Evolutionary conservation across 2,329 filamentous ascomycete genomes (phyloP).

Genomic region (Clonostachys solani): DNA sequence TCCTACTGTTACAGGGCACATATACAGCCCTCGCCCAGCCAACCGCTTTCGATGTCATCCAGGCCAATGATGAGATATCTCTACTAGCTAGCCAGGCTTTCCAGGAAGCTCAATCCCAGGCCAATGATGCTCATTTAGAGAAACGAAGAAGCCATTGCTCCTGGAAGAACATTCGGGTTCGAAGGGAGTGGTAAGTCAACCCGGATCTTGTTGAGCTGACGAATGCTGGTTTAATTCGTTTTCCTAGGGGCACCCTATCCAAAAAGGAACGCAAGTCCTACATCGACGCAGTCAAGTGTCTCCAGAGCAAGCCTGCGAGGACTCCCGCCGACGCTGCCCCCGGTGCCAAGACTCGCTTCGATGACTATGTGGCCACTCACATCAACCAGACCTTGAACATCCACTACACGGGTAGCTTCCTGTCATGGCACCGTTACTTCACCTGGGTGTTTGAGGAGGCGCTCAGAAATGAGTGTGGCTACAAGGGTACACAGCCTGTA

Average conservation of each 20-base stretch:
- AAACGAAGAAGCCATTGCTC: conserved; percentile 15
- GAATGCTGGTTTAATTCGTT: background rate
- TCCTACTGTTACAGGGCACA: background rate
- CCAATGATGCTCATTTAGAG: conserved; percentile 5
- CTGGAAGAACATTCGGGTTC: conserved; percentile 19
- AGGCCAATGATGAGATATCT: conserved; percentile 2
- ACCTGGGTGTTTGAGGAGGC: conserved; percentile 23
- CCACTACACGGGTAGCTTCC: conserved; percentile 27
- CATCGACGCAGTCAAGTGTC: conserved; percentile 37
- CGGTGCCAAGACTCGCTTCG: conserved; percentile 38
- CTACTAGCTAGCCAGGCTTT: conserved; percentile 10
- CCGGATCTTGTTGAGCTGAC: background rate
- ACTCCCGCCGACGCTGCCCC: conserved; percentile 25
- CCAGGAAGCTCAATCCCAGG: conserved; percentile 12
- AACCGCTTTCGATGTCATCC: background rate
- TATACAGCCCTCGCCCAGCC: background rate
- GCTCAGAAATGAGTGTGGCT: conserved; percentile 22
- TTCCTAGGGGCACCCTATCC: conserved; percentile 13
- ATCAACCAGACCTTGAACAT: conserved; percentile 39
- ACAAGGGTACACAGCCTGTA: conserved; percentile 32
- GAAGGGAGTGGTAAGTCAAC: conserved; percentile 19
- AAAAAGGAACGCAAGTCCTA: conserved; percentile 25
- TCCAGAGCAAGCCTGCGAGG: conserved; percentile 28
- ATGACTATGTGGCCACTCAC: conserved; percentile 45
- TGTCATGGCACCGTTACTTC: conserved; percentile 24